Evolutionary conservation across 2,329 filamentous ascomycete genomes (phyloP).

Genomic region (Arthroderma sp.): DNA sequence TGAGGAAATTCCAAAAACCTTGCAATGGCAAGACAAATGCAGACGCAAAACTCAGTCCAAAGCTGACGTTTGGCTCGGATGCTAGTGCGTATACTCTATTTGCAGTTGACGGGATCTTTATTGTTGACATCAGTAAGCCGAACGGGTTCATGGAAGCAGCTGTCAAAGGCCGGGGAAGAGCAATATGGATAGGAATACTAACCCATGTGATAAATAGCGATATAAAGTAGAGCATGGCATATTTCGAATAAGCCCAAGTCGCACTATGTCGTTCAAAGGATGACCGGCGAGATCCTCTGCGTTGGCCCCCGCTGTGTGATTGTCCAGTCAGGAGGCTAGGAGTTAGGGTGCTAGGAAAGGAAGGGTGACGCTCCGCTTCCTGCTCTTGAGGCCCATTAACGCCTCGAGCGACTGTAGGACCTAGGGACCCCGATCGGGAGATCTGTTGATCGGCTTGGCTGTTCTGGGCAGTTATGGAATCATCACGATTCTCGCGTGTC

Average conservation of each 20-base stretch:
- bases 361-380: too few relatives aligned
- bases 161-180: not conserved
- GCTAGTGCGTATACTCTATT: slow-evolving; percentile 63
- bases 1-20: slow-evolving; percentile 71
- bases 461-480: too few relatives aligned
- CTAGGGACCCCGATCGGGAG: too few relatives aligned
- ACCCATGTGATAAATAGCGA: slow-evolving; percentile 32
- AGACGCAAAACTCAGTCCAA: slow-evolving; percentile 54
- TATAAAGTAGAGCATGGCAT: slow-evolving; percentile 28
- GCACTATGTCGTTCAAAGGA: slow-evolving; percentile 23
- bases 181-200: slow-evolving; percentile 1
- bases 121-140: not conserved
- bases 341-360: too few relatives aligned
- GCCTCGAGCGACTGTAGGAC: too few relatives aligned
- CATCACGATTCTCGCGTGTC: too few relatives aligned
- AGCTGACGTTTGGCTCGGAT: slow-evolving; percentile 39
- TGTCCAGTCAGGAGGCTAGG: slow-evolving; percentile 4
- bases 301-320: slow-evolving; percentile 6
- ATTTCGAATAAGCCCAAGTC: slow-evolving; percentile 27
- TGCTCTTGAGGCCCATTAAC: too few relatives aligned
- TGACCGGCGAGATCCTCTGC: slow-evolving; percentile 4
- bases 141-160: not conserved
- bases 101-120: slow-evolving; percentile 52
- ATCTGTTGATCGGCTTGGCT: too few relatives aligned
- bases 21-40: slow-evolving; percentile 67